These are phyloP conservation scores for Neurospora intermedia DNA, from an alignment of 495 filamentous ascomycete genomes.

Conservation along the genomic window DNA sequence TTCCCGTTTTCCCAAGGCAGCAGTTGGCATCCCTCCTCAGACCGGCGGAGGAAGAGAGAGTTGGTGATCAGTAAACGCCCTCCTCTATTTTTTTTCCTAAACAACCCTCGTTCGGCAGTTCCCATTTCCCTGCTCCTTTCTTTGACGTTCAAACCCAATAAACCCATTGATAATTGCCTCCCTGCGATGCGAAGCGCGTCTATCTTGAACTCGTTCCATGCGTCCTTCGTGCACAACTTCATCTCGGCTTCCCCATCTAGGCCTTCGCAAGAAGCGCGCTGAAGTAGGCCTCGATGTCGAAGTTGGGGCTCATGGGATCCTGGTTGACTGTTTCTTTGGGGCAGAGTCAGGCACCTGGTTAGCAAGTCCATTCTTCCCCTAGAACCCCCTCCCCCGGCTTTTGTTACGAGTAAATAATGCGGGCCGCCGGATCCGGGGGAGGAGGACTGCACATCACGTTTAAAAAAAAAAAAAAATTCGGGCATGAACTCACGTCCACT, in stretches of 20 bases:
- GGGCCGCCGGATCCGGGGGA: neutral
- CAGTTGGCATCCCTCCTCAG: neutral
- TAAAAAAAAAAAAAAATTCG: neutral
- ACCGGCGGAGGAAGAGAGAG: neutral
- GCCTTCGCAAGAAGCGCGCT: conserved; percentile 44
- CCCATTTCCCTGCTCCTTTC: neutral
- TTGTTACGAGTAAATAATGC: neutral
- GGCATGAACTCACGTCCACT: conserved; percentile 40
- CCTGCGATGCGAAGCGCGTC: neutral
- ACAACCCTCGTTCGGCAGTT: neutral
- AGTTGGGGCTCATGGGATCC: conserved; percentile 72
- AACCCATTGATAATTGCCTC: neutral
- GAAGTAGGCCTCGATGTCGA: conserved; percentile 82
- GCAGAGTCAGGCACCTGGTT: conserved; percentile 8
- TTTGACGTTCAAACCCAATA: neutral
- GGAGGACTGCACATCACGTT: neutral
- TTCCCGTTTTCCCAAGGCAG: neutral
- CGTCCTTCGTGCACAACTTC: neutral
- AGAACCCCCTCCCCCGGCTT: neutral
- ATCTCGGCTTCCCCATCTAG: conserved; percentile 27
- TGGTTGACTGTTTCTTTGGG: conserved; percentile 52
- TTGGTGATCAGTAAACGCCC: neutral
- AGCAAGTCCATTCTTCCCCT: neutral
- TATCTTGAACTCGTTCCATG: neutral
- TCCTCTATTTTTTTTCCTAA: neutral